Conservation (phyloP, 179 eudicot species). For the Sideroxylon spinosum region DNA sequence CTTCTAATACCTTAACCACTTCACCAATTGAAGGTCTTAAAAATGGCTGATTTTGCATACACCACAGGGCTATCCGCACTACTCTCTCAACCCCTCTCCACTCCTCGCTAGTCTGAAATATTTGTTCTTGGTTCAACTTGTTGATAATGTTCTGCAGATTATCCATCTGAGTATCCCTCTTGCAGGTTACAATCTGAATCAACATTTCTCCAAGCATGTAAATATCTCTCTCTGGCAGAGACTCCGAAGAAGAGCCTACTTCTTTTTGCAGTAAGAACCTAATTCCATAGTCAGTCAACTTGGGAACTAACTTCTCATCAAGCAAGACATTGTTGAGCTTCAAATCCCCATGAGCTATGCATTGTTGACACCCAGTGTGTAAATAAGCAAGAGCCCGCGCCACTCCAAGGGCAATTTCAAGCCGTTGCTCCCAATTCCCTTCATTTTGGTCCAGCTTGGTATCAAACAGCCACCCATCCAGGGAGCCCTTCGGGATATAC, state of each 20-base stretch:
- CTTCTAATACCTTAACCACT: constrained; percentile 61
- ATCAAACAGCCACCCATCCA: constrained; percentile 43
- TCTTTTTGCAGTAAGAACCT: constrained; percentile 27
- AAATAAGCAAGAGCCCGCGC: constrained; percentile 53
- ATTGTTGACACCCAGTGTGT: constrained; percentile 52
- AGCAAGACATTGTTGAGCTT: constrained; percentile 54
- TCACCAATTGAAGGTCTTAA: constrained; percentile 61
- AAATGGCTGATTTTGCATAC: constrained; percentile 54
- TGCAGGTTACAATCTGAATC: constrained; percentile 42
- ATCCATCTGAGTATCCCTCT: constrained; percentile 25
- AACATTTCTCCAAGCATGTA: constrained; percentile 43
- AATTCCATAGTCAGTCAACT: constrained; percentile 57
- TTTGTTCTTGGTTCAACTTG: constrained; percentile 24
- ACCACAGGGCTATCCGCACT: constrained; percentile 57
- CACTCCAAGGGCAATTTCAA: constrained; percentile 52
- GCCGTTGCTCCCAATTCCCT: constrained; percentile 33
- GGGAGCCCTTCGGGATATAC: constrained; percentile 40
- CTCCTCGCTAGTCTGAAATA: constrained; percentile 21
- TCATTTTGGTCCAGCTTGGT: constrained; percentile 19
- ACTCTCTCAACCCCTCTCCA: constrained; percentile 41
- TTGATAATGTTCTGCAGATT: constrained; percentile 26
- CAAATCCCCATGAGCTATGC: constrained; percentile 53
- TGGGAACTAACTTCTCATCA: constrained; percentile 49
- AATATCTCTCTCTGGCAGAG: constrained; percentile 46
- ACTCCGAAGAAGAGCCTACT: constrained; percentile 36